These are phyloP conservation scores for Nakazawaea ernobii DNA, from an alignment of 805 yeast genomes.

Conservation along the genomic window DNA sequence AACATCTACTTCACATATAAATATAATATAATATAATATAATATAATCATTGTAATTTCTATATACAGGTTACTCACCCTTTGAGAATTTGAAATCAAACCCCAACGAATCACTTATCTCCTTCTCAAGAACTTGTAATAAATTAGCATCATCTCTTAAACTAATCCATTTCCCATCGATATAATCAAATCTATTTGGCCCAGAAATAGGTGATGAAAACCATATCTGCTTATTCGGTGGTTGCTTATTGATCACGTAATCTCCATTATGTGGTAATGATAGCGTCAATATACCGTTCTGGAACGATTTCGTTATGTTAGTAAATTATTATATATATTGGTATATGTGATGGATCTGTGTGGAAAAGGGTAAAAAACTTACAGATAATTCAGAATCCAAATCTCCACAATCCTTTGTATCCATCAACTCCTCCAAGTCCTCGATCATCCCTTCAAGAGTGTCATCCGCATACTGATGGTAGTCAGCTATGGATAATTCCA, in stretches of 20 bases:
- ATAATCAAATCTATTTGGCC: constrained; percentile 83
- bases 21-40: too few species aligned
- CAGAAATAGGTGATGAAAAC: constrained; percentile 90
- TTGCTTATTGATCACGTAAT: constrained; percentile 92
- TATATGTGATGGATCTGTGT: not conserved
- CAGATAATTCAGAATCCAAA: constrained; percentile 68
- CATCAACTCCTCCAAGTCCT: constrained; percentile 59
- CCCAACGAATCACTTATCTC: constrained; percentile 38
- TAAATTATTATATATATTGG: too few species aligned
- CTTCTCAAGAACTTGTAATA: constrained; percentile 39
- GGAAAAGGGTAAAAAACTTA: too few species aligned
- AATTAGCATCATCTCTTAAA: constrained; percentile 53
- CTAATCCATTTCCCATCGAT: constrained; percentile 75
- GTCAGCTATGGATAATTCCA: constrained; percentile 37
- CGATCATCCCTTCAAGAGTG: constrained; percentile 64
- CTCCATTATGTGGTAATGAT: constrained; percentile 63
- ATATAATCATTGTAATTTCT: not conserved
- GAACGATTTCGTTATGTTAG: not conserved
- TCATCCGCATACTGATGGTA: constrained; percentile 63
- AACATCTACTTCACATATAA: too few species aligned
- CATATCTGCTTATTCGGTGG: constrained; percentile 97
- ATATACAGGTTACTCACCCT: not conserved
- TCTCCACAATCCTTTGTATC: constrained; percentile 40
- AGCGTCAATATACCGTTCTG: constrained; percentile 75
- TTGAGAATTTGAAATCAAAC: constrained; percentile 12